Conservation (phyloP, 2,329 filamentous ascomycete species). For the Chaetomiaceae sp. region DNA sequence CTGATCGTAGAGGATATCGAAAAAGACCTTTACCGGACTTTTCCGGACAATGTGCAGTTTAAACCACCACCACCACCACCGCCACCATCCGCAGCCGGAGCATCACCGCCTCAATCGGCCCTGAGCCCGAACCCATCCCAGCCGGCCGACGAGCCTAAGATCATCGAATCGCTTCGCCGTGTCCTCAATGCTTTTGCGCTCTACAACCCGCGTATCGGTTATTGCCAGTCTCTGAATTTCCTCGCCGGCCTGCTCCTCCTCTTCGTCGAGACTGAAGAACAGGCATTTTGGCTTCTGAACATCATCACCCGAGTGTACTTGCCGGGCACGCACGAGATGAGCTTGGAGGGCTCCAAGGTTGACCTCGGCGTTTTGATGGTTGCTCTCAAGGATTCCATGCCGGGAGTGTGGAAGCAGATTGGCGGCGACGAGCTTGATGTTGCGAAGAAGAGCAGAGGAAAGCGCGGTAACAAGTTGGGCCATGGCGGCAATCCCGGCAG, state of each 20-base stretch:
- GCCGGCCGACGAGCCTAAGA: conserved; percentile 60
- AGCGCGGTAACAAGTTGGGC: conserved; percentile 25
- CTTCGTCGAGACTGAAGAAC: conserved; percentile 84
- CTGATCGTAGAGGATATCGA: conserved; percentile 88
- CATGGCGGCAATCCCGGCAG: conserved; percentile 37
- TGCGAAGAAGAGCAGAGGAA: conserved; percentile 35
- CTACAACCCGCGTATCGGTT: conserved; percentile 86
- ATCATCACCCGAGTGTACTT: conserved; percentile 86
- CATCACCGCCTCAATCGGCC: background rate
- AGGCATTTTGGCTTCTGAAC: conserved; percentile 87
- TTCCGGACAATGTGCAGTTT: conserved; percentile 89
- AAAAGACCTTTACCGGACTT: conserved; percentile 87
- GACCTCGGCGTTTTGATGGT: conserved; percentile 93
- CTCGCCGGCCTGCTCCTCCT: conserved; percentile 83
- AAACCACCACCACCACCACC: conserved; percentile 45
- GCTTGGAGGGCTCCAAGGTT: conserved; percentile 85
- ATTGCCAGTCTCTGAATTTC: conserved; percentile 95
- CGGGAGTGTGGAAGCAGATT: conserved; percentile 81
- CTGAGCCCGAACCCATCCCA: too few species aligned
- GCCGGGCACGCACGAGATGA: conserved; percentile 87
- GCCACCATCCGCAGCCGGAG: conserved; percentile 27
- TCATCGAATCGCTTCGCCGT: conserved; percentile 75
- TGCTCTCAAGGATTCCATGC: conserved; percentile 75
- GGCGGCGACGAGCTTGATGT: conserved; percentile 65
- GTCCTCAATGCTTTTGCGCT: conserved; percentile 87